Conservation (phyloP, 2,329 filamentous ascomycete species). For the Venturia carpophila region DNA sequence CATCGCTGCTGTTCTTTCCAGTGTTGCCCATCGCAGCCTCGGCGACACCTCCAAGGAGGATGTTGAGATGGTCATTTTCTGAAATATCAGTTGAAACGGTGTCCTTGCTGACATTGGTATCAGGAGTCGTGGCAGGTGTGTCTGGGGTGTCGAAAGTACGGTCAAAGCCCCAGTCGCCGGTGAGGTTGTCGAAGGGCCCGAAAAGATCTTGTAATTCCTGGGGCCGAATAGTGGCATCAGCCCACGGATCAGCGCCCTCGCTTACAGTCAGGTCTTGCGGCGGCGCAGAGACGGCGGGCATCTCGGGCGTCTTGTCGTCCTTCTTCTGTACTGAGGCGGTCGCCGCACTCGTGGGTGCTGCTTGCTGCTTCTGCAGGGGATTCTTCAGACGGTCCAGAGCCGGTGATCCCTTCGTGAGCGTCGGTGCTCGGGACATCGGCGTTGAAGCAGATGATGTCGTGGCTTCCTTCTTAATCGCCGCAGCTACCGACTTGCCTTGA, state of each 20-base stretch:
- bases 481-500: not conserved
- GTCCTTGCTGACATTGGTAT: slow-evolving; percentile 13
- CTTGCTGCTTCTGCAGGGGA: slow-evolving; percentile 8
- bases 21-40: slow-evolving; percentile 9
- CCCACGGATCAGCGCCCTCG: slow-evolving; percentile 1
- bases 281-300: not conserved
- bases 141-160: not conserved
- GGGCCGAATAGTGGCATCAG: slow-evolving; percentile 6
- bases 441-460: slow-evolving; percentile 5
- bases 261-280: not conserved
- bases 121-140: slow-evolving; percentile 12
- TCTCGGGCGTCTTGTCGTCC: not conserved
- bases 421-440: slow-evolving; percentile 17
- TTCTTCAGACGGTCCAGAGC: slow-evolving; percentile 9
- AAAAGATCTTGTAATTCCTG: slow-evolving; percentile 17
- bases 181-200: slow-evolving; percentile 11
- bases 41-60: not conserved
- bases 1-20: not conserved
- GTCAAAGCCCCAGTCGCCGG: slow-evolving; percentile 10
- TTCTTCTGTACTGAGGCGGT: slow-evolving; percentile 7
- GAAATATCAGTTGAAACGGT: slow-evolving; percentile 14
- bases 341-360: slow-evolving; percentile 8
- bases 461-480: slow-evolving; percentile 10
- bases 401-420: slow-evolving; percentile 13
- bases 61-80: slow-evolving; percentile 15